Base-by-base conservation (phyloP, 106 monocot species). In the Allium cepa region DNA sequence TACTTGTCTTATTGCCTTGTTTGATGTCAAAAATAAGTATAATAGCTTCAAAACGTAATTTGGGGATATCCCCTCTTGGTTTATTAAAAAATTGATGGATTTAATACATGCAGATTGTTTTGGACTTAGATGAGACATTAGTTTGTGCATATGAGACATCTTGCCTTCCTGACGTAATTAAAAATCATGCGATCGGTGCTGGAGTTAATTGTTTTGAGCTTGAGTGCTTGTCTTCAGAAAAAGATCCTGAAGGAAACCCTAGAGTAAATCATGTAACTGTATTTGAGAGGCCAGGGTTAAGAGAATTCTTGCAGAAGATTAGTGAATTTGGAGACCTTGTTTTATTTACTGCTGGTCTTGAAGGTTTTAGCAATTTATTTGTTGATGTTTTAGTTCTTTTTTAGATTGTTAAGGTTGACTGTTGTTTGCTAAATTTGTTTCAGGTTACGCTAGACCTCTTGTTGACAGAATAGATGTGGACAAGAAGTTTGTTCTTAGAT, bases 41-140 rank as follows among this genome's bases (percentile, higher is more conserved):
- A 22, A 22, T 22, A 22, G 22, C 22, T 22, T 22, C 22, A 22
- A 22, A 22, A 22, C 22, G 22, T 22, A 22, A 22, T 22, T 22
- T 22, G 22, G 22, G 22, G 22, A 22, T 22, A 22, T 22, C 22
- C 22, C 36, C 36, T 5, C 36, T 36, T 36, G 36, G 4, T 36
- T 36, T 0, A 36, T 36, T 36, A 36, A 36, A 36, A 36, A 36
- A 4, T 36, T 36, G 36, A 36, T 36, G 36, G 36, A 55, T 55
- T 8, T 55, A 55, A 55, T 12, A 15, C 71, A 17, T 77, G 70
- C 78, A 94, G 94, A 78, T 95, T 16, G 94, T 90, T 18, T 85
- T 95, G 8, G 94, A 95, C 72, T 81, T 95, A 72, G 90, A 95
- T 79, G 94, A 95, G 73, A 95, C 94, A 59, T 82, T 95, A 68